These are phyloP conservation scores for Aurantiochytrium sp. DNA, from an alignment of 108 stramenopile species.

Conservation along the genomic window DNA sequence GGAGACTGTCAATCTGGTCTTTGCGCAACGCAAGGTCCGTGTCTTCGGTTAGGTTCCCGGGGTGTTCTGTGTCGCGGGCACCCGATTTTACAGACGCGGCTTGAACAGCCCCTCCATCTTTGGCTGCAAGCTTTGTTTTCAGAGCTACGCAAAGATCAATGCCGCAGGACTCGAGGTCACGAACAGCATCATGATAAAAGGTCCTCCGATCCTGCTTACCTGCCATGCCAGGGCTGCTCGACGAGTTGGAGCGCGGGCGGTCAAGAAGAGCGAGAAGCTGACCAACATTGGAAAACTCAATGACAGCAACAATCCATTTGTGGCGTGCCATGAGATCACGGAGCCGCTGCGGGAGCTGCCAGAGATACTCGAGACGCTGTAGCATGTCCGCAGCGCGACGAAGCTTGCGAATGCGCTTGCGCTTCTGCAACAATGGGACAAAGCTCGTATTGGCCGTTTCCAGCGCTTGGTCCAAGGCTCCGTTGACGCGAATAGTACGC, in stretches of 20 bases:
- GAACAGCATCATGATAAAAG: neutral
- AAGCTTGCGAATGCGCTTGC: neutral
- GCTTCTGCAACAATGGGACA: neutral
- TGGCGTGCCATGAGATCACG: neutral
- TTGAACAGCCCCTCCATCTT: neutral
- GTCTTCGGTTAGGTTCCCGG: neutral
- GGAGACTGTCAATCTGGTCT: neutral
- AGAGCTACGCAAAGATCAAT: neutral
- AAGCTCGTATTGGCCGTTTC: neutral
- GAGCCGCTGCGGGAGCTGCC: neutral
- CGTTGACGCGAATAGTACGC: neutral
- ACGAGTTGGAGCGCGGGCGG: neutral
- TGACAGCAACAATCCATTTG: conserved; percentile 8
- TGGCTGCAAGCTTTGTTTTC: neutral
- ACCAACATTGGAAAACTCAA: conserved; percentile 2
- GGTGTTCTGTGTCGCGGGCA: neutral
- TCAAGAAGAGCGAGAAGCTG: neutral
- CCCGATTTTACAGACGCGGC: neutral
- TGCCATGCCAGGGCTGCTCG: no score
- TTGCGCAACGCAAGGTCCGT: neutral
- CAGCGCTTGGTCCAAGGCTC: neutral
- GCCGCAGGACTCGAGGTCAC: neutral
- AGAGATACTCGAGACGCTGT: neutral
- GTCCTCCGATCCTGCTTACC: neutral
- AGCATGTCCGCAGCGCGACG: conserved; percentile 16